Conservation (phyloP, 2,329 filamentous ascomycete genomes). For the Zelopaecilomyces penicillatus region DNA sequence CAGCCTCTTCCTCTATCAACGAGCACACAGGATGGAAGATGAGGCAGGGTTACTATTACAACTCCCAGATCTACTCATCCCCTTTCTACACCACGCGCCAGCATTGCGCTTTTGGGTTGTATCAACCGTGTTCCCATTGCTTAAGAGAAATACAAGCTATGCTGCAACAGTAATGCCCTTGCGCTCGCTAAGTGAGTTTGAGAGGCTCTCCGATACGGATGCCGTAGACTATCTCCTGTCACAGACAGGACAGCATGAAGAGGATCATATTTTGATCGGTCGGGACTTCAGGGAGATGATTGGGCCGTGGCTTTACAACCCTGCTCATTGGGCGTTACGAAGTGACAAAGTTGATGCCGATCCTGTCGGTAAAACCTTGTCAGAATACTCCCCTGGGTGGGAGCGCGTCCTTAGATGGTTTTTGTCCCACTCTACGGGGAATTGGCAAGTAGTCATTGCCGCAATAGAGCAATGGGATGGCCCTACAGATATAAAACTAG, state of each 20-base stretch:
- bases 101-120: constrained; percentile 60
- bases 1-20: constrained; percentile 57
- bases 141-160: constrained; percentile 63
- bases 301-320: constrained; percentile 65
- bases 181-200: constrained; percentile 55
- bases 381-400: constrained; percentile 51
- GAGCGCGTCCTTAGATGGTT: constrained; percentile 63
- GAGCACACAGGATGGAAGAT: constrained; percentile 60
- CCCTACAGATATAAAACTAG: constrained; percentile 60
- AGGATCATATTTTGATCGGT: constrained; percentile 36
- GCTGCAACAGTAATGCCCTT: constrained; percentile 43
- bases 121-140: constrained; percentile 58
- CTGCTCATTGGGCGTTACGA: constrained; percentile 42
- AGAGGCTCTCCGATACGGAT: constrained; percentile 47
- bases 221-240: constrained; percentile 56
- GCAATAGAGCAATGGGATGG: constrained; percentile 67
- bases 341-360: constrained; percentile 4
- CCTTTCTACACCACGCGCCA: constrained; percentile 56
- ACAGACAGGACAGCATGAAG: constrained; percentile 38
- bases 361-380: constrained; percentile 13
- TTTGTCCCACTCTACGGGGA: constrained; percentile 45
- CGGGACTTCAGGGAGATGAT: constrained; percentile 61
- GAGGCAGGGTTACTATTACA: constrained; percentile 65
- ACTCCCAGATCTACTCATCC: constrained; percentile 56
- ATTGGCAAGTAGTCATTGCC: constrained; percentile 54